These are phyloP conservation scores for Telopea speciosissima DNA, from an alignment of 177 flowering plant genomes.

Conservation along the genomic window DNA sequence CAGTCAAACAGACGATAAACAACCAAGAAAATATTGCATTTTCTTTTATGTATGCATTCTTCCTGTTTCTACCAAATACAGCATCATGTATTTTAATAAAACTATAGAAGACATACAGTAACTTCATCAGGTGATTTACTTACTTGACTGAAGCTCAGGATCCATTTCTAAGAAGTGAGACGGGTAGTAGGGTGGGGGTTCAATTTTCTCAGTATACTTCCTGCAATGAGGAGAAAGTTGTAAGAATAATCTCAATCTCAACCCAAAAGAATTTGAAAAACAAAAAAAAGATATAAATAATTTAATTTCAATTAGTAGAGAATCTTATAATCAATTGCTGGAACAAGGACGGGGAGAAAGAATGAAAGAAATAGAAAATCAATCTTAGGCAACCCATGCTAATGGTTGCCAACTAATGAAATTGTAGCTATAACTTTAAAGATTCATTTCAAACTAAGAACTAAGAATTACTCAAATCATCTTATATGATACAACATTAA, in stretches of 20 bases:
- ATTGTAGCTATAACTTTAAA: neutral
- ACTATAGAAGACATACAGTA: neutral
- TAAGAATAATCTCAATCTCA: neutral
- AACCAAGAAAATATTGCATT: too few relatives aligned
- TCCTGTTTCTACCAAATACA: too few relatives aligned
- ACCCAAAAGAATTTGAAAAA: neutral
- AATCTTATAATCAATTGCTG: neutral
- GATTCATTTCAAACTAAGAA: neutral
- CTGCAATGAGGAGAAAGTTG: slow-evolving; percentile 29
- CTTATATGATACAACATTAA: too few relatives aligned
- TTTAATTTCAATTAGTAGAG: too few relatives aligned
- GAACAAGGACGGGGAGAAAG: too few relatives aligned
- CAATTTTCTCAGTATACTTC: slow-evolving; percentile 54
- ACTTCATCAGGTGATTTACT: slow-evolving; percentile 15
- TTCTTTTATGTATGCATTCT: too few relatives aligned
- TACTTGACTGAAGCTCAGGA: slow-evolving; percentile 48
- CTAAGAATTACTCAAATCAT: neutral
- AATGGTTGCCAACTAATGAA: neutral
- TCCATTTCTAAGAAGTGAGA: slow-evolving; percentile 44
- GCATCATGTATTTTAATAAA: too few relatives aligned
- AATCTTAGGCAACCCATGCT: neutral
- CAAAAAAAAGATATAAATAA: too few relatives aligned
- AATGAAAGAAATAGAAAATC: too few relatives aligned
- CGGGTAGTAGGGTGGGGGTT: slow-evolving; percentile 32
- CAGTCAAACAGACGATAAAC: too few relatives aligned